Evolutionary conservation across 768 basidiomycete species (phyloP), one percentile per base, ranked within the genome.

Genomic region (Hygrocybe coccinea): DNA sequence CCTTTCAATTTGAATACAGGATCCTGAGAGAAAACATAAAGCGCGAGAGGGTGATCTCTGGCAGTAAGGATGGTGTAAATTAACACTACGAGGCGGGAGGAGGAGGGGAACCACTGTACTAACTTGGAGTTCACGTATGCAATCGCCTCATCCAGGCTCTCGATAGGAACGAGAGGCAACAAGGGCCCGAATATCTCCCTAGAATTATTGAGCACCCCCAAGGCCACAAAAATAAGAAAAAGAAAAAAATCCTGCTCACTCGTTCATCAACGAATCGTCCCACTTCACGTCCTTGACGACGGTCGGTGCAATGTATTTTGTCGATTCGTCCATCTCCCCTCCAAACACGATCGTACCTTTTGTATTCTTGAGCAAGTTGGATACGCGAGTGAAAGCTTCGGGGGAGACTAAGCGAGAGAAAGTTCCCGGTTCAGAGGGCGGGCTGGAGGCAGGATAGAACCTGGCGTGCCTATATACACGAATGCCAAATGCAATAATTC

Each of bases 101-200:
- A 21, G 17, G 35, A 41, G 12, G 35, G n/a, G n/a, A n/a, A n/a
- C n/a, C n/a, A 12, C 33, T 34, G 11, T 38, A 69, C 76, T 21
- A 50, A 83, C 87, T 74, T 76, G 14, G 69, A 67, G 60, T 86
- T 86, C 52, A 92, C 77, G 54, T 83, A 84, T 10, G 79, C 76
- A 56, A 92, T 83, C 2, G 85, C 91, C 37, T 81, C 84, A 34
- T 91, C 87, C 6, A 89, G 52, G 53, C 78, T 66, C n/a, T 85
- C 79, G 22, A 92, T 83, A 0, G 85, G 79, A 1, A 94, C 71
- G 38, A 95, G 75, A 2, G 89, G 86, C 21, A 95, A 71, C 9
- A 95, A 60, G 7, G 92, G 91, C 0, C 91, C 92, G 61, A 95
- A 93, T 41, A 93, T 77, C 63, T 94, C 92, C 57, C 89, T 91